Evolutionary conservation across 1,284 basidiomycete genomes (phyloP), one percentile per base, ranked within the genome.

Genomic region (Trametes hirsuta): DNA sequence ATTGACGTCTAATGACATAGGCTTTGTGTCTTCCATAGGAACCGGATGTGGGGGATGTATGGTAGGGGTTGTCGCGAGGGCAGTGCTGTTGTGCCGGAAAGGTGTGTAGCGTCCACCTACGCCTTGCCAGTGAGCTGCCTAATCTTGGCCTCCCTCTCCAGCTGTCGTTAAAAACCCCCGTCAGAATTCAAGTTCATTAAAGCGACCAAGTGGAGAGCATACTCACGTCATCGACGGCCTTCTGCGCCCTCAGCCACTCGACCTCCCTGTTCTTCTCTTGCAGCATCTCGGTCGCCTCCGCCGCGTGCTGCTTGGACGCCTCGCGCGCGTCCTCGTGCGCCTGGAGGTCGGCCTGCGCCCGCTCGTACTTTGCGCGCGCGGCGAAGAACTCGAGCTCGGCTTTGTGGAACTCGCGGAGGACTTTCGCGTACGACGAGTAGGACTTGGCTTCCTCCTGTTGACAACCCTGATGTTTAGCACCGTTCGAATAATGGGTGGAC

Each of bases 181-280:
- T 65, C 37, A 65, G 40, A 0, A 22, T 18, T 34, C 11, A 24
- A 34, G 8, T 18, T 15, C 51, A 18, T 1, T 4, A 30, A 10
- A 21, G 35, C 25, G 12, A 1, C 12, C 44, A 14, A 4, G 22
- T 8, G 11, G 24, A 11, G 24, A 12, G 50, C 22, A 2, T 2
- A 72, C 73, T 70, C 60, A 74, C 73, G 48, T 84, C 83, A 62
- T 86, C 83, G 3, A 80, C 78, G n/a, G 76, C 76, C 65, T 80
- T 80, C 70, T 79, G 77, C 21, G 74, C 71, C 35, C 83, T 72
- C 58, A 85, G 62, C 47, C 74, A 74, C 58, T 85, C 83, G 0
- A 86, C 77, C 70, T 86, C 84, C 47, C 77, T 74, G 34, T 77
- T 76, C 75, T 85, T 86, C 58, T 81, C 79, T 65, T 81, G 79